phyloP scores from a whole-genome alignment of 176 grass and related monocot species.

The Otatea glauca region DNA sequence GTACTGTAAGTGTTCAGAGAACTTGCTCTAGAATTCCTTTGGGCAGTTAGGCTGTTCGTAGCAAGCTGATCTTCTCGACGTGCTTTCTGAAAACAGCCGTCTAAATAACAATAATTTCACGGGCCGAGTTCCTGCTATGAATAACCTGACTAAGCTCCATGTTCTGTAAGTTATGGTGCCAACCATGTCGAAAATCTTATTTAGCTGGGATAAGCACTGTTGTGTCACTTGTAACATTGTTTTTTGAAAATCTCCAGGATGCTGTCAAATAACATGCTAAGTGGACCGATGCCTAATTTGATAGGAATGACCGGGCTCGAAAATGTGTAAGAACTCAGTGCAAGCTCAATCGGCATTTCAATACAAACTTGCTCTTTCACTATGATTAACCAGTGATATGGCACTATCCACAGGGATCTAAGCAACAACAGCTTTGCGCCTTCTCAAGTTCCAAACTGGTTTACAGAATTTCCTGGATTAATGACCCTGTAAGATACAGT shows the following conservation, averaged over 20 bases:
- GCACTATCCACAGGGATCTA: slow-evolving; percentile 62
- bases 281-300: slow-evolving; percentile 69
- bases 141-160: slow-evolving; percentile 52
- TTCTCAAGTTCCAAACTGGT: slow-evolving; percentile 70
- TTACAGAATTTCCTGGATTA: slow-evolving; percentile 42
- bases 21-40: slow-evolving; percentile 5
- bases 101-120: slow-evolving; percentile 61
- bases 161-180: slow-evolving; percentile 57
- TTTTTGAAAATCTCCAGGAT: slow-evolving; percentile 50
- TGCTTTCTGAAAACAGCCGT: slow-evolving; percentile 55
- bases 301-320: slow-evolving; percentile 42
- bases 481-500: slow-evolving; percentile 62
- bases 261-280: slow-evolving; percentile 69
- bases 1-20: slow-evolving; percentile 72
- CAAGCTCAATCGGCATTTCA: neutral
- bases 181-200: neutral
- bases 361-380: slow-evolving; percentile 26
- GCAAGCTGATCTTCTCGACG: slow-evolving; percentile 29
- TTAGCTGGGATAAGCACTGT: neutral
- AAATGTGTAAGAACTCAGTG: slow-evolving; percentile 75
- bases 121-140: slow-evolving; percentile 51
- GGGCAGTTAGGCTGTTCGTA: neutral
- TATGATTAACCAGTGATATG: slow-evolving; percentile 29
- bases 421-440: slow-evolving; percentile 75
- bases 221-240: neutral